Evolutionary conservation across 139 green algal species (phyloP).

Genomic region (Trebouxia sp.): DNA sequence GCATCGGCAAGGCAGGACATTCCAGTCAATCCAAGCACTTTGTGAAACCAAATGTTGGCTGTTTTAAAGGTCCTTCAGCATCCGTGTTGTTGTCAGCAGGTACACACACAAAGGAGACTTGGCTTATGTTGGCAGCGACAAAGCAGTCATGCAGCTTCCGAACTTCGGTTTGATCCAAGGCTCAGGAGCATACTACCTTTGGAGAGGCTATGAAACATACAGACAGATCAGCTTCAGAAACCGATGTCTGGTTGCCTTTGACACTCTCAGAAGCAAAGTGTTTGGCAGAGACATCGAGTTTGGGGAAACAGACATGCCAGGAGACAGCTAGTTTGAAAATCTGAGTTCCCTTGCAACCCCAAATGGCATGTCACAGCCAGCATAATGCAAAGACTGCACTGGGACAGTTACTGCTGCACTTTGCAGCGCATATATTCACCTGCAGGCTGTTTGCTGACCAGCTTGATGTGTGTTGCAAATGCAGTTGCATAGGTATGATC

Average conservation of each 20-base stretch:
- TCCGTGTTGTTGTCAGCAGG: neutral
- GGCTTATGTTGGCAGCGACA: conserved; percentile 85
- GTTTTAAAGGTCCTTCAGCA: neutral
- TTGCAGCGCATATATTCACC: too few species aligned
- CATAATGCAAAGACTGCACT: too few species aligned
- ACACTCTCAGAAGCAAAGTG: conserved; percentile 83
- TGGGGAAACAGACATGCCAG: neutral
- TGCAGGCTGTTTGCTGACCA: too few species aligned
- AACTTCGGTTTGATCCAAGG: neutral
- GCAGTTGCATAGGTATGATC: too few species aligned
- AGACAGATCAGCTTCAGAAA: conserved; percentile 79
- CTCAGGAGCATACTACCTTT: conserved; percentile 68
- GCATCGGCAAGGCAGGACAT: too few species aligned
- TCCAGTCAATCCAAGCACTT: too few species aligned
- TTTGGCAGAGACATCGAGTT: conserved; percentile 78
- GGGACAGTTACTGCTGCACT: too few species aligned
- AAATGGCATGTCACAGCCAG: too few species aligned
- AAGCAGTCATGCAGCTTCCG: conserved; percentile 89
- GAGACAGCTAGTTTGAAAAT: neutral
- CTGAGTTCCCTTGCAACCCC: too few species aligned
- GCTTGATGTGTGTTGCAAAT: too few species aligned
- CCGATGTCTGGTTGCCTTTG: conserved; percentile 75
- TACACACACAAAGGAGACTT: conserved; percentile 78
- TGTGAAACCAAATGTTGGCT: neutral
- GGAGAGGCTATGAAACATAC: conserved; percentile 87